Conservation (phyloP, 1,284 basidiomycete genomes). For the Cutaneotrichosporon mucoides region DNA sequence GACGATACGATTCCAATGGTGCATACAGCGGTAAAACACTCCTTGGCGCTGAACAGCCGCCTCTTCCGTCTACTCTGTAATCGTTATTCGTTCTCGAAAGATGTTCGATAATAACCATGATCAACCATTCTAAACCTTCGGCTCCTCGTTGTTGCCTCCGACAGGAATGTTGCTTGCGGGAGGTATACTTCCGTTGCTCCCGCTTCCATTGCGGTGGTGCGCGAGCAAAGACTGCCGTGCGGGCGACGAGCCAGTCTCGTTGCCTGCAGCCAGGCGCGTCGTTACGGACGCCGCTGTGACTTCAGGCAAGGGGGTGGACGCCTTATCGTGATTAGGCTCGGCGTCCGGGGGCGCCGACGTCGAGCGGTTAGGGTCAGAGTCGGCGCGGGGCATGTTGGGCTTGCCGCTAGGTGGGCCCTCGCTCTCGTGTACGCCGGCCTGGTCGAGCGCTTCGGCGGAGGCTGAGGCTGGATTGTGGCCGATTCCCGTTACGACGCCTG, state of each 20-base stretch:
- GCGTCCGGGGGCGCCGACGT: neutral
- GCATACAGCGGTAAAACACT: no score
- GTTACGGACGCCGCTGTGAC: neutral
- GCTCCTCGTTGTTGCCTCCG: no score
- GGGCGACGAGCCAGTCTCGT: neutral
- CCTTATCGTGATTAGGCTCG: neutral
- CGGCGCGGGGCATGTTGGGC: neutral
- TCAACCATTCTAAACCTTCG: no score
- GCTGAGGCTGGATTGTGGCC: slow-evolving; percentile 2
- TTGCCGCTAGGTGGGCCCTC: neutral
- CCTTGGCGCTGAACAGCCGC: no score
- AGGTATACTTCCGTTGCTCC: neutral
- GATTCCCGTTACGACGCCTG: slow-evolving; percentile 39
- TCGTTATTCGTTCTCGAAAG: no score
- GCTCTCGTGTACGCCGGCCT: neutral
- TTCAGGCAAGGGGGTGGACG: neutral
- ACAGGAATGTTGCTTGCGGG: no score
- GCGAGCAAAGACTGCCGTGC: neutral
- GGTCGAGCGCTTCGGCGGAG: neutral
- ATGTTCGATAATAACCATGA: no score
- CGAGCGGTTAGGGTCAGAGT: neutral
- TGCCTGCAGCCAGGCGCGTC: neutral
- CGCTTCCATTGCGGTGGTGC: neutral
- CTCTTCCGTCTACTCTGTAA: no score
- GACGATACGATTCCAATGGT: no score